Base-by-base conservation (phyloP, 2,329 filamentous ascomycete species). In the Claviceps spartinae region DNA sequence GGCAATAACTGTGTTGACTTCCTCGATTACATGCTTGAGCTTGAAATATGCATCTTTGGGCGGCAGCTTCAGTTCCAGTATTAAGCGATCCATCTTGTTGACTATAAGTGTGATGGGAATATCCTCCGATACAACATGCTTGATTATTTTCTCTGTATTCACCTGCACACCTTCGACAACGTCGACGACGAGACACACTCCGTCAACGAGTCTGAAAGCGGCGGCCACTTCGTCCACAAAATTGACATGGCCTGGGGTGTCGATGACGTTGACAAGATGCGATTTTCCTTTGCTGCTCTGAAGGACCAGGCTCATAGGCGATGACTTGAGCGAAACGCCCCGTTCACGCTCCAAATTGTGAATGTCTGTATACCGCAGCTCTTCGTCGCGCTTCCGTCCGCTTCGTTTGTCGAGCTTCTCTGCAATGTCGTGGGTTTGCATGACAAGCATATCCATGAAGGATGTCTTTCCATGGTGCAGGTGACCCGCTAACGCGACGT, bases 131-230 rank as follows among this genome's bases (percentile, higher is more conserved):
- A 96, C 85, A 2, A 90, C 90, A 67, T 98, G 88, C 70, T 88
- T 95, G 71, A 98, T 96, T 61, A 95, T 90, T 66, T 96, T 87
- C 69, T 98, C 91, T 0, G 93, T 95, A 67, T 95, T 95, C 61
- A 93, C 79, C 70, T 97, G 93, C n/a, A 98, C 90, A n/a, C 93
- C 93, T 67, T 98, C 93, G 1, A 98, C 88, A 22, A 96, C 88
- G 65, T 98, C 93, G 16, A 98, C 90, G 14, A 98, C 85, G 48
- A 98, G 72, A 50, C 94, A 91, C 24, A 97, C 82, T 54, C 93
- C 93, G 64, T 98, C 93, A 4, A 86, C 90, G 49, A 98, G 71
- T 43, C 93, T 82, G 61, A 95, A 73, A 1, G 89, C 85, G 4
- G 89, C 83, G 8, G 93, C 93, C 40, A 98, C 88, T 68, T 98